These are phyloP conservation scores for Lecanoromycetidae sp. DNA, from an alignment of 2,329 filamentous ascomycete genomes.

Conservation along the genomic window DNA sequence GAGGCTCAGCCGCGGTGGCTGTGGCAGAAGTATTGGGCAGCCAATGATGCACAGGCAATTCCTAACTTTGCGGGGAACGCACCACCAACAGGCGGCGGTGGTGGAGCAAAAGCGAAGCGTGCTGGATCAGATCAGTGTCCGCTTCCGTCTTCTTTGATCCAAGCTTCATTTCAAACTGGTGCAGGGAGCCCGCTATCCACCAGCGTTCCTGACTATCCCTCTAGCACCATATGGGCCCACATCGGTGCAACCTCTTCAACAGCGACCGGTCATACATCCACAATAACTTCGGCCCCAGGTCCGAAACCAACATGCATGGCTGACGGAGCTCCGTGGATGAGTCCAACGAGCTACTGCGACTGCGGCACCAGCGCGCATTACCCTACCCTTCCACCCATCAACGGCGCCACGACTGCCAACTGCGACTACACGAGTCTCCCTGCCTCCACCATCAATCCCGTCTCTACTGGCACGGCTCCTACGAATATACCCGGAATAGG, in stretches of 20 bases:
- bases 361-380: conserved; percentile 1
- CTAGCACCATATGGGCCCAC: not conserved
- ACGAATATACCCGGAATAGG: conserved; percentile 9
- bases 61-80: not conserved
- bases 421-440: conserved; percentile 4
- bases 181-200: not conserved
- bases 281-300: not conserved
- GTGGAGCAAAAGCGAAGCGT: not conserved
- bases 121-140: not conserved
- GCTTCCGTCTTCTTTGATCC: not conserved
- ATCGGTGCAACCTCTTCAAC: not conserved
- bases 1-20: not conserved
- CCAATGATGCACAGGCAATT: not conserved
- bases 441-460: conserved; percentile 3
- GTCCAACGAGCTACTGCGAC: conserved; percentile 8
- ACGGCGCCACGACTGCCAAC: conserved; percentile 5
- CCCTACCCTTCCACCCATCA: not conserved
- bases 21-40: not conserved
- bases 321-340: conserved; percentile 9
- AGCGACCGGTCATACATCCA: not conserved
- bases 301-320: conserved; percentile 4
- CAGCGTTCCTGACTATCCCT: not conserved
- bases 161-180: not conserved
- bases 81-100: not conserved
- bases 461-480: conserved; percentile 4